These are phyloP conservation scores for Aspergillus neoniger DNA, from an alignment of 2,329 filamentous ascomycete genomes.

Conservation along the genomic window DNA sequence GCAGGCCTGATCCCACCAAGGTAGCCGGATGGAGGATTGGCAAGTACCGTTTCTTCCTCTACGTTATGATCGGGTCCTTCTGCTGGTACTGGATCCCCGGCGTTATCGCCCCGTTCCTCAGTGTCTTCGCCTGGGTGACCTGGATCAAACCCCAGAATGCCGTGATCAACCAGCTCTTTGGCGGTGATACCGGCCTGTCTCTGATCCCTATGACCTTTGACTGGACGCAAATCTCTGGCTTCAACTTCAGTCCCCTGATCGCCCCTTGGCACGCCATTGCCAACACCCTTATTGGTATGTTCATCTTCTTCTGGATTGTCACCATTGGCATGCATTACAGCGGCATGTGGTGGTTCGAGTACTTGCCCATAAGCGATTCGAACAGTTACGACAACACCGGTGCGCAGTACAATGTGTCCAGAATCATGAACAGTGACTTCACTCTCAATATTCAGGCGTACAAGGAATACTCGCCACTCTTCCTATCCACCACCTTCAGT, in stretches of 20 bases:
- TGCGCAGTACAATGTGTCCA: constrained; percentile 62
- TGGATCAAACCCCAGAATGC: constrained; percentile 71
- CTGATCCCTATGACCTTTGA: constrained; percentile 74
- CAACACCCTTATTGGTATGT: constrained; percentile 69
- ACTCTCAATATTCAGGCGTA: constrained; percentile 67
- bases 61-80: constrained; percentile 60
- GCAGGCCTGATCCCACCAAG: constrained; percentile 56
- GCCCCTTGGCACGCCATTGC: constrained; percentile 74
- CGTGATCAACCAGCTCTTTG: constrained; percentile 72
- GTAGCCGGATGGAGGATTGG: constrained; percentile 66
- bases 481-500: constrained; percentile 69
- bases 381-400: constrained; percentile 73
- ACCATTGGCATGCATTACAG: constrained; percentile 65
- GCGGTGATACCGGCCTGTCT: constrained; percentile 66
- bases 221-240: constrained; percentile 73
- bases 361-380: constrained; percentile 69
- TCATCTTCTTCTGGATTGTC: constrained; percentile 65
- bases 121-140: constrained; percentile 69
- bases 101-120: constrained; percentile 68
- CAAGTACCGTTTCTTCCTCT: constrained; percentile 65
- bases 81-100: constrained; percentile 70
- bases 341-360: constrained; percentile 65
- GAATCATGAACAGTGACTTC: constrained; percentile 62
- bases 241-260: constrained; percentile 67
- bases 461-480: constrained; percentile 62